phyloP scores from a whole-genome alignment of 768 basidiomycete genomes.

The Kwoniella mangroviensis region DNA sequence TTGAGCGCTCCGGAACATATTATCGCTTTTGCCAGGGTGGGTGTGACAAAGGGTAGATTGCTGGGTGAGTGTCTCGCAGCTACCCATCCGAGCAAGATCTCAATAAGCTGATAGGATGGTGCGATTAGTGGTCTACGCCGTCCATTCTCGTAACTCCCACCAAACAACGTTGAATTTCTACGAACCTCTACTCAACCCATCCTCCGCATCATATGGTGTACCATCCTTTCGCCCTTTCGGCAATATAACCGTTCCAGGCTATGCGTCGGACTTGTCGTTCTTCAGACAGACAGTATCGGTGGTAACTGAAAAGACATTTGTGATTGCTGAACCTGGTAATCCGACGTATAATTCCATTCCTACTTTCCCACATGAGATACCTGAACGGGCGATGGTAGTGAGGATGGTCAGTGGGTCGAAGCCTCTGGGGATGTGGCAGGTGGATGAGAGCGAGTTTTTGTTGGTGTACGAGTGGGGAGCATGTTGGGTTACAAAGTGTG shows the following conservation, averaged over 20 bases:
- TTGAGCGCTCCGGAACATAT: slow-evolving; percentile 34
- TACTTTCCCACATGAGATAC: slow-evolving; percentile 28
- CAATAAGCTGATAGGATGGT: not conserved
- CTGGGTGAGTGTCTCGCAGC: slow-evolving; percentile 31
- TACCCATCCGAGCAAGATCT: not conserved
- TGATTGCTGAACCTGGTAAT: slow-evolving; percentile 53
- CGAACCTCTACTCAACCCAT: slow-evolving; percentile 37
- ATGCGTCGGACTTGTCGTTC: slow-evolving; percentile 46
- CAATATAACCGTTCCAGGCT: slow-evolving; percentile 37
- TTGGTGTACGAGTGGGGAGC: slow-evolving; percentile 50
- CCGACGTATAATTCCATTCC: slow-evolving; percentile 43
- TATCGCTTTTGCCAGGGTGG: slow-evolving; percentile 40
- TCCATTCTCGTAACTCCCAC: slow-evolving; percentile 40
- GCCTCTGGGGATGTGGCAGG: slow-evolving; percentile 51
- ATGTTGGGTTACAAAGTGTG: slow-evolving; percentile 53
- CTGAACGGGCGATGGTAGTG: slow-evolving; percentile 28
- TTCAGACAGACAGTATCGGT: slow-evolving; percentile 50
- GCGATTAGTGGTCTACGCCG: slow-evolving; percentile 36
- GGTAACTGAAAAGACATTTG: slow-evolving; percentile 42
- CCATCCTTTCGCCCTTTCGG: slow-evolving; percentile 42
- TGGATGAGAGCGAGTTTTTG: slow-evolving; percentile 52
- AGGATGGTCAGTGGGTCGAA: slow-evolving; percentile 31
- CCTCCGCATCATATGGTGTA: not conserved
- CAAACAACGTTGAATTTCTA: slow-evolving; percentile 39
- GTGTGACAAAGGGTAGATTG: slow-evolving; percentile 43